phyloP scores from a whole-genome alignment of 2,329 filamentous ascomycete genomes.

The Rhinocladiella similis region DNA sequence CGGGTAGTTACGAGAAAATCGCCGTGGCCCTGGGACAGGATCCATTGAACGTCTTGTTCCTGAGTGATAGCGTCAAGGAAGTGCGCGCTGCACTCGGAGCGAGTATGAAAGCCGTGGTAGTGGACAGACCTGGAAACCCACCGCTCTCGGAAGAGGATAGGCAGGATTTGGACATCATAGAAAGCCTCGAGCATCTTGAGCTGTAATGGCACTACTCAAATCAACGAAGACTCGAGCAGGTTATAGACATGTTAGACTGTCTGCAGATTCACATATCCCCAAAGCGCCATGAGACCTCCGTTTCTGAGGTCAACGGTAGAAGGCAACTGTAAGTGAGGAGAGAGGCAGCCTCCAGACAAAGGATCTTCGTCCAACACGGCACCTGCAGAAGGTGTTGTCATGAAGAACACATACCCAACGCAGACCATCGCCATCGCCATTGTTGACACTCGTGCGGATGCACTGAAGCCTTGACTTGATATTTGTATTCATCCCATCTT shows the following conservation, averaged over 20 bases:
- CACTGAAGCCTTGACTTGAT: background rate
- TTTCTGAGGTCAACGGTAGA: no score
- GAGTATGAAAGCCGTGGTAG: constrained; percentile 18
- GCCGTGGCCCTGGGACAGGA: constrained; percentile 12
- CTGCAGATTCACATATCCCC: no score
- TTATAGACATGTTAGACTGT: no score
- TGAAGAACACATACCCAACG: no score
- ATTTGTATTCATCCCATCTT: background rate
- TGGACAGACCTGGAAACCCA: constrained; percentile 24
- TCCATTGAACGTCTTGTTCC: constrained; percentile 19
- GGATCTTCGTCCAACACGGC: no score
- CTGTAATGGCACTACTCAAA: background rate
- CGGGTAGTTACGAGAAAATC: constrained; percentile 21
- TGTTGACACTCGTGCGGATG: background rate
- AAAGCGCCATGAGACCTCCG: no score
- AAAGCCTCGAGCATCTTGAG: constrained; percentile 21
- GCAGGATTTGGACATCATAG: constrained; percentile 14
- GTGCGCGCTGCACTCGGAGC: constrained; percentile 20
- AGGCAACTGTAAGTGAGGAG: no score
- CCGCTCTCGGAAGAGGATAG: constrained; percentile 15
- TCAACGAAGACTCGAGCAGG: background rate
- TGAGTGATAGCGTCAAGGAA: constrained; percentile 27
- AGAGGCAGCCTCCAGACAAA: no score
- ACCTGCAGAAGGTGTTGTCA: no score
- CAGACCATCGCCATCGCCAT: no score